These are phyloP conservation scores for Allium sativum DNA, from an alignment of 106 monocot species.

Conservation along the genomic window DNA sequence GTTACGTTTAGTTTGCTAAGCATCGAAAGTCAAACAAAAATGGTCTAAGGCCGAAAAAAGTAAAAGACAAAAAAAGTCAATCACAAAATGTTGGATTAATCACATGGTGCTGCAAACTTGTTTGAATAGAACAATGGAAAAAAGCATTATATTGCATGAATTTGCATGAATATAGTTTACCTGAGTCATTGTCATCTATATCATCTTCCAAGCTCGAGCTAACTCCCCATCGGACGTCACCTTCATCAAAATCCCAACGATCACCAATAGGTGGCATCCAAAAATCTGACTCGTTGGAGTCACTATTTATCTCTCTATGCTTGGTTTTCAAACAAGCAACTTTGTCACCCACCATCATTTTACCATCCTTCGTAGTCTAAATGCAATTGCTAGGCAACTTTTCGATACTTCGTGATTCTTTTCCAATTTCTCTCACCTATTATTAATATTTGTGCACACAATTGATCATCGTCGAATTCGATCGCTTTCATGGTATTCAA, in stretches of 20 bases:
- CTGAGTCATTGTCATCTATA: constrained; percentile 23
- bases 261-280: constrained; percentile 83
- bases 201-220: constrained; percentile 12
- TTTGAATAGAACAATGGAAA: no score
- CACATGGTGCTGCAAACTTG: no score
- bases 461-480: no score
- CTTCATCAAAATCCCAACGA: constrained; percentile 92
- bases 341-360: constrained; percentile 10
- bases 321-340: constrained; percentile 9
- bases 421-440: constrained; percentile 4
- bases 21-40: no score
- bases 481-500: no score
- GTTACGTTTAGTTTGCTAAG: no score
- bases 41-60: no score
- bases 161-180: constrained; percentile 14
- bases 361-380: constrained; percentile 11
- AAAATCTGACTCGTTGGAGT: constrained; percentile 50
- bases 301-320: constrained; percentile 12
- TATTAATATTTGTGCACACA: no score
- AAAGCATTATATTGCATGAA: no score
- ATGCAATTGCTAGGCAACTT: constrained; percentile 8
- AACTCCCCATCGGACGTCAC: constrained; percentile 68
- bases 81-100: no score
- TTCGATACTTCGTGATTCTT: constrained; percentile 22
- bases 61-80: no score